A percentile compares a stretch with the other conserved stretches of the same genome.
Evolutionary conservation across 768 basidiomycete species (phyloP).

Genomic region (Suillus decipiens): DNA sequence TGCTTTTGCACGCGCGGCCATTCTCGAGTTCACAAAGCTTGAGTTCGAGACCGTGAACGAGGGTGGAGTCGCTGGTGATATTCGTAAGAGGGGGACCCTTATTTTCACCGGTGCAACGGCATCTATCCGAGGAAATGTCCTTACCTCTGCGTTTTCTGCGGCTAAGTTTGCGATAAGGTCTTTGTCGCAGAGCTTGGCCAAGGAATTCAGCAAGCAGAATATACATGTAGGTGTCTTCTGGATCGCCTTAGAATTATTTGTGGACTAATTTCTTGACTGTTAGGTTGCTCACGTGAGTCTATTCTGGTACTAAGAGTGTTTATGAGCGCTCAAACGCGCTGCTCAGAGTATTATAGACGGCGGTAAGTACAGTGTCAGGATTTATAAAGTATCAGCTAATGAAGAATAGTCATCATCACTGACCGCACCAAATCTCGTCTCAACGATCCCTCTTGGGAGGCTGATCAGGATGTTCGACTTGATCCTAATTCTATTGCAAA

Average conservation of each 20-base stretch:
- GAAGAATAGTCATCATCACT: constrained; percentile 20
- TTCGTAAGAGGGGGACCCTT: constrained; percentile 62
- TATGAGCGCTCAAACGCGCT: background rate
- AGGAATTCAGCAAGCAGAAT: constrained; percentile 74
- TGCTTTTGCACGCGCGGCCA: constrained; percentile 61
- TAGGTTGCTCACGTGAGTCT: constrained; percentile 67
- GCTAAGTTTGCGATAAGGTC: constrained; percentile 65
- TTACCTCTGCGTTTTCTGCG: constrained; percentile 63
- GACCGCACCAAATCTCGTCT: constrained; percentile 33
- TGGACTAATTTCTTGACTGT: constrained; percentile 8
- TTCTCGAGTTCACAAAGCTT: constrained; percentile 62
- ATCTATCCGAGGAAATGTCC: constrained; percentile 58
- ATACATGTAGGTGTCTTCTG: constrained; percentile 54
- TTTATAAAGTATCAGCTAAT: background rate
- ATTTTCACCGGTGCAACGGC: constrained; percentile 79
- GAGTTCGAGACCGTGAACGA: constrained; percentile 42
- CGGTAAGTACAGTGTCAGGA: background rate
- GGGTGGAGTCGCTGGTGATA: constrained; percentile 32
- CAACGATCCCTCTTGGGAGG: constrained; percentile 41
- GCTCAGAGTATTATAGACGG: constrained; percentile 4
- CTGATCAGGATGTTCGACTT: constrained; percentile 50
- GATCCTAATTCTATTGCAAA: constrained; percentile 70
- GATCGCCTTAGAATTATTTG: background rate
- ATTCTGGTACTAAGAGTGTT: background rate
- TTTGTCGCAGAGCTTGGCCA: constrained; percentile 69